phyloP scores from a whole-genome alignment of 495 filamentous ascomycete species.

The Daldinia concentrica region DNA sequence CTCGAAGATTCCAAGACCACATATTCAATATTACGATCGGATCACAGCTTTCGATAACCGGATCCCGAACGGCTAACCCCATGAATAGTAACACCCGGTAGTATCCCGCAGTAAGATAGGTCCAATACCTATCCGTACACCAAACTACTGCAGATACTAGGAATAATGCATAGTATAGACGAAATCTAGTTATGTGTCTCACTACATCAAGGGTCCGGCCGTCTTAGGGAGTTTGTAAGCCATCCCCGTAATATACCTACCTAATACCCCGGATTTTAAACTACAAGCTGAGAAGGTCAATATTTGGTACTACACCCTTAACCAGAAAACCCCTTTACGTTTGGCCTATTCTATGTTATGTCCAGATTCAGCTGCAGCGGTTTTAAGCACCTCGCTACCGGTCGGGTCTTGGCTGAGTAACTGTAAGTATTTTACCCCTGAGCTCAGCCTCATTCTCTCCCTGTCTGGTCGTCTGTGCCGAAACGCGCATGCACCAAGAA shows the following conservation, averaged over 20 bases:
- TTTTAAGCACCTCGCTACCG: neutral
- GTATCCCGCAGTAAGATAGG: neutral
- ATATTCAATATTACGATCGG: neutral
- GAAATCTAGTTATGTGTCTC: neutral
- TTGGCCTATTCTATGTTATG: neutral
- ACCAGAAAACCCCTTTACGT: neutral
- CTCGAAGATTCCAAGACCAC: neutral
- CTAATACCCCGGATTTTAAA: neutral
- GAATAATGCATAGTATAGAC: neutral
- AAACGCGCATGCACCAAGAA: slow-evolving; percentile 15
- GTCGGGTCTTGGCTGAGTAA: neutral
- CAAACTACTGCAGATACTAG: neutral
- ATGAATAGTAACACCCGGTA: neutral
- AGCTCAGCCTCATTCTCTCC: neutral
- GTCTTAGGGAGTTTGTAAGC: neutral
- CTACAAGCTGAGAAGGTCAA: neutral
- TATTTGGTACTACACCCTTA: neutral
- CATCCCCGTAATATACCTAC: neutral
- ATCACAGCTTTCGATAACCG: neutral
- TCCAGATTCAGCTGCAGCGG: neutral
- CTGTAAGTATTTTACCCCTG: slow-evolving; percentile 3
- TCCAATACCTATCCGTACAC: neutral
- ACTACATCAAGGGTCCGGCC: neutral
- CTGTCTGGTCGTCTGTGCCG: slow-evolving; percentile 15
- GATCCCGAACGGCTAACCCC: neutral